Percentiles rank a stretch among this genome's conserved stretches.
phyloP scores from a whole-genome alignment of 495 filamentous ascomycete species.

The Talaromyces ruber region DNA sequence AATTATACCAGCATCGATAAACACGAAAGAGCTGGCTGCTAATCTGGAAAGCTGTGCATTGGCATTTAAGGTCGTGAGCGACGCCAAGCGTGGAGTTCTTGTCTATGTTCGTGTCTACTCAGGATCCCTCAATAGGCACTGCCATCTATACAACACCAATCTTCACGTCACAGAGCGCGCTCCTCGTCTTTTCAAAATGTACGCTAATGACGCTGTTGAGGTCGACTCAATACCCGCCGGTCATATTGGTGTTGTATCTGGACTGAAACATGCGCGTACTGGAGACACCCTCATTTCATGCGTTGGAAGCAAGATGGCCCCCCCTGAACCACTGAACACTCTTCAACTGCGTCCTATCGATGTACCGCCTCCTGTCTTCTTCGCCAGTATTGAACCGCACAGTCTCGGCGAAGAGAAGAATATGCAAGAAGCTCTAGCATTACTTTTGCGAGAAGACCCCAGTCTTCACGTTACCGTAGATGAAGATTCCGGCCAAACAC shows the following conservation, averaged over 20 bases:
- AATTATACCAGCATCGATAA: conserved; percentile 16
- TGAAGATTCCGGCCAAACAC: conserved; percentile 86
- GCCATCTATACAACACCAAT: conserved; percentile 79
- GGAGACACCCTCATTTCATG: conserved; percentile 86
- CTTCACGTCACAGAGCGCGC: conserved; percentile 75
- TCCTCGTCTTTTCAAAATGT: conserved; percentile 80
- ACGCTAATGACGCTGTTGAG: conserved; percentile 80
- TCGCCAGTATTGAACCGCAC: conserved; percentile 83
- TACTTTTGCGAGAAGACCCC: conserved; percentile 86
- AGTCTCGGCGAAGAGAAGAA: conserved; percentile 69
- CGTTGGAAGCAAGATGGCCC: conserved; percentile 48
- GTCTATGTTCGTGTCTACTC: conserved; percentile 92
- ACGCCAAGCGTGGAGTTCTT: conserved; percentile 74
- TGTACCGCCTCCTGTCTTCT: conserved; percentile 91
- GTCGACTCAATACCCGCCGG: conserved; percentile 71
- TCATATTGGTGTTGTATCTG: conserved; percentile 93
- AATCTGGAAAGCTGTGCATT: conserved; percentile 70
- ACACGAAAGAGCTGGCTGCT: conserved; percentile 49
- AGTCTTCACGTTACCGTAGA: conserved; percentile 79
- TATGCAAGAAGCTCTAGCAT: conserved; percentile 62
- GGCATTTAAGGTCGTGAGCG: conserved; percentile 96
- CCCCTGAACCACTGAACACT: conserved; percentile 59
- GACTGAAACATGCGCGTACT: conserved; percentile 82
- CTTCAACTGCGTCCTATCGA: conserved; percentile 83
- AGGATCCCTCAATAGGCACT: conserved; percentile 64